Percentiles rank a stretch among this genome's conserved stretches.
Conservation (phyloP, 2,329 filamentous ascomycete species). For the Aspergillus fijiensis region DNA sequence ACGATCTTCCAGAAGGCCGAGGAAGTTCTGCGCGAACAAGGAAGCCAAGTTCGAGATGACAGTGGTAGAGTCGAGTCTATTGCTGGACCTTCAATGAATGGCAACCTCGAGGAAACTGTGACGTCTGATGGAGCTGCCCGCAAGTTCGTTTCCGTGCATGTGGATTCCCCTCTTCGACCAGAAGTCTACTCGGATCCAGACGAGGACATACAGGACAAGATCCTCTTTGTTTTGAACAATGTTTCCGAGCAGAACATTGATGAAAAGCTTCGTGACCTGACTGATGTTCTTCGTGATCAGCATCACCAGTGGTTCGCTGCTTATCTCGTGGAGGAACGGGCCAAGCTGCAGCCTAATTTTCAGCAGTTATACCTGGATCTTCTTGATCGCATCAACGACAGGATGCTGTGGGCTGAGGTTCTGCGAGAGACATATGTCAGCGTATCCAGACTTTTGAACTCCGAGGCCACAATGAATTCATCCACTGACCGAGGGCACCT, state of each 20-base stretch:
- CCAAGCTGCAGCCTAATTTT: constrained; percentile 96
- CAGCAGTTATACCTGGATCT: constrained; percentile 90
- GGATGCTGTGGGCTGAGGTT: constrained; percentile 80
- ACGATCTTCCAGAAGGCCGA: constrained; percentile 81
- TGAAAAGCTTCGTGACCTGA: constrained; percentile 78
- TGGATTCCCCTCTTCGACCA: constrained; percentile 65
- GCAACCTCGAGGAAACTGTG: constrained; percentile 63
- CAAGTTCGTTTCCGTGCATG: constrained; percentile 75
- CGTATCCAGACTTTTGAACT: constrained; percentile 82
- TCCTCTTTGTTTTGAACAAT: constrained; percentile 95
- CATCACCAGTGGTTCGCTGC: constrained; percentile 96
- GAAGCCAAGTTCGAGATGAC: constrained; percentile 57
- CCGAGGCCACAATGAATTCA: constrained; percentile 80
- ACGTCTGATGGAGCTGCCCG: constrained; percentile 61
- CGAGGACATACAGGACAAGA: constrained; percentile 83
- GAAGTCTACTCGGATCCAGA: constrained; percentile 76
- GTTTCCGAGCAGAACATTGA: constrained; percentile 86
- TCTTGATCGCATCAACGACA: constrained; percentile 77
- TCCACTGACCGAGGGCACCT: constrained; percentile 81
- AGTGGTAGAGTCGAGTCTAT: constrained; percentile 37
- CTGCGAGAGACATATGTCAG: constrained; percentile 88
- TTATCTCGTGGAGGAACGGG: constrained; percentile 92
- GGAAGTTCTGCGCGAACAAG: constrained; percentile 71
- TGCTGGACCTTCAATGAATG: constrained; percentile 61
- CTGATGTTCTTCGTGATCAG: constrained; percentile 71